phyloP scores from a whole-genome alignment of 2,329 filamentous ascomycete genomes.

The Pseudocercospora pini-densiflorae region DNA sequence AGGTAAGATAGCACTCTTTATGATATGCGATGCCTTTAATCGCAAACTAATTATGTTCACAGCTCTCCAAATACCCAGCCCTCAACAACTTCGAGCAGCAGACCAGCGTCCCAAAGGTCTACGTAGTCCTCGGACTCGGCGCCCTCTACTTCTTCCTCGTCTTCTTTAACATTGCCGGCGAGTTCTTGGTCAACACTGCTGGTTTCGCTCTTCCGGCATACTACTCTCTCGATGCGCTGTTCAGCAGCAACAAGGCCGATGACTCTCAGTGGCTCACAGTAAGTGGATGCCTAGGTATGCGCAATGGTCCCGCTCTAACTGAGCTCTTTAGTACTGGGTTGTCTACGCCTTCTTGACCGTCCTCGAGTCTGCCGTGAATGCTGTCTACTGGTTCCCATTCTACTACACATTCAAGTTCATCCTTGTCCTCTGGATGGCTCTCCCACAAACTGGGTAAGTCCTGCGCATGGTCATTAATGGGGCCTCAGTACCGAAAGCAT shows the following conservation, averaged over 20 bases:
- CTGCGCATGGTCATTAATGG: constrained; percentile 13
- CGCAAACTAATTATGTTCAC: constrained; percentile 28
- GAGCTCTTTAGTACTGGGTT: constrained; percentile 72
- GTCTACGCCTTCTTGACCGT: constrained; percentile 83
- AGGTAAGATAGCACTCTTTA: constrained; percentile 56
- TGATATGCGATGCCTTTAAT: not conserved
- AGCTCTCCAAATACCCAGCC: constrained; percentile 85
- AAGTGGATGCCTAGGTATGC: constrained; percentile 1
- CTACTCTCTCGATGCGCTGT: constrained; percentile 80
- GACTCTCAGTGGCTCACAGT: constrained; percentile 79
- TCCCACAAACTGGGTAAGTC: constrained; percentile 88
- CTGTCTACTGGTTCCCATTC: constrained; percentile 95
- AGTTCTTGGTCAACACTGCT: constrained; percentile 84
- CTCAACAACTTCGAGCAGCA: constrained; percentile 87
- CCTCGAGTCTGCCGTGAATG: constrained; percentile 78
- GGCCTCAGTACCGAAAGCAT: not conserved
- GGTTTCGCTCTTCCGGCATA: constrained; percentile 83
- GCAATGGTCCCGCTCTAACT: constrained; percentile 20
- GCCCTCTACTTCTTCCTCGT: constrained; percentile 89
- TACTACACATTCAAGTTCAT: constrained; percentile 99
- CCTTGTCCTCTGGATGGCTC: constrained; percentile 95
- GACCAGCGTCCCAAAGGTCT: constrained; percentile 82
- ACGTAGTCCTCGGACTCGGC: constrained; percentile 75
- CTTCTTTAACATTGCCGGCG: constrained; percentile 89
- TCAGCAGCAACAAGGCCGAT: constrained; percentile 71